Conservation (phyloP, 1,284 basidiomycete species). For the Exobasidium rhododendri region DNA sequence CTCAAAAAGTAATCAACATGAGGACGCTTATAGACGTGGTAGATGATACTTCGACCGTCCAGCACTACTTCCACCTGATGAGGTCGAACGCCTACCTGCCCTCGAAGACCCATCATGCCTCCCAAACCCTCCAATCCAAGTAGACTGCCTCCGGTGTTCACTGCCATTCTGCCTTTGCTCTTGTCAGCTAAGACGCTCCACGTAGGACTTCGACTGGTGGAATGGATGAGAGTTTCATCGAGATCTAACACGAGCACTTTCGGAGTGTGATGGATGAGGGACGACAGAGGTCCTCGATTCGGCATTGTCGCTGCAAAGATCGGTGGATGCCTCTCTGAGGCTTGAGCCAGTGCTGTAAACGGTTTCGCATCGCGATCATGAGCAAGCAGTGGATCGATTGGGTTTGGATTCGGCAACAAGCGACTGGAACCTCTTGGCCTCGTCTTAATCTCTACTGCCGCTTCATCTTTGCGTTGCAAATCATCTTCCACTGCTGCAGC, state of each 20-base stretch:
- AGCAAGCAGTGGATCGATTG: slow-evolving; percentile 35
- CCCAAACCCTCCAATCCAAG: slow-evolving; percentile 44
- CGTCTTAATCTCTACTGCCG: slow-evolving; percentile 6
- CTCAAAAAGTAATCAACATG: slow-evolving; percentile 64
- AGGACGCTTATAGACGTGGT: slow-evolving; percentile 99
- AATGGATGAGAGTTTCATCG: slow-evolving; percentile 97
- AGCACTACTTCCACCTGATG: slow-evolving; percentile 95
- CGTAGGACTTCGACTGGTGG: slow-evolving; percentile 71
- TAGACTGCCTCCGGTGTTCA: slow-evolving; percentile 21
- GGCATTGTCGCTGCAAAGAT: neutral
- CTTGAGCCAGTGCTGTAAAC: neutral
- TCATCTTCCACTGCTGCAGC: slow-evolving; percentile 5
- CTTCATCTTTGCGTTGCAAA: neutral
- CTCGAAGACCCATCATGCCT: slow-evolving; percentile 41
- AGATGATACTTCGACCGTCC: slow-evolving; percentile 81
- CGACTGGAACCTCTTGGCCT: slow-evolving; percentile 13
- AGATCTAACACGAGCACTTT: slow-evolving; percentile 69
- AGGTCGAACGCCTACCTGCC: slow-evolving; percentile 61
- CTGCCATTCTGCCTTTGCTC: slow-evolving; percentile 1
- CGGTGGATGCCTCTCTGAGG: neutral
- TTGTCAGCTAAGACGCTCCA: slow-evolving; percentile 19
- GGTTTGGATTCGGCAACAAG: slow-evolving; percentile 40
- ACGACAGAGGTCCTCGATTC: slow-evolving; percentile 15
- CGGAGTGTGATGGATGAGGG: slow-evolving; percentile 49
- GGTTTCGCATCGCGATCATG: slow-evolving; percentile 22